Percentiles rank a stretch among this genome's conserved stretches.
Evolutionary conservation across 2,329 filamentous ascomycete species (phyloP).

Genomic region (Epichloe bromicola): DNA sequence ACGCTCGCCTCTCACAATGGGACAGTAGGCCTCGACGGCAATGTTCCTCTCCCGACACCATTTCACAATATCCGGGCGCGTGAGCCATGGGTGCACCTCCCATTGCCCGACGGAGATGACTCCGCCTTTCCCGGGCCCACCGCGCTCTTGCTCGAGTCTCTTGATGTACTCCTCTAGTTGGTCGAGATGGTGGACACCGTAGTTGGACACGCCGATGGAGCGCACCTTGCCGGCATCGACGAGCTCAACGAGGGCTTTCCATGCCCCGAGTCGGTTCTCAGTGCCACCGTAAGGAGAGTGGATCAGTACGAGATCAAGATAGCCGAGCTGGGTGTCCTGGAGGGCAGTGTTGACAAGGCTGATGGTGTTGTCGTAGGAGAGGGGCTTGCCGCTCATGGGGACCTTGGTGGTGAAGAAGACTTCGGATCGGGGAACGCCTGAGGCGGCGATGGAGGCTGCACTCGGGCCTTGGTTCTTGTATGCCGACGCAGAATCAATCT

Average conservation of each 20-base stretch:
- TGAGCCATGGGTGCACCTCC: slow-evolving; percentile 83
- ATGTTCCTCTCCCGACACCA: slow-evolving; percentile 59
- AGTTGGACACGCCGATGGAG: slow-evolving; percentile 52
- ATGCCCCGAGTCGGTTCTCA: slow-evolving; percentile 42
- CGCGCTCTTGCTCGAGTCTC: slow-evolving; percentile 47
- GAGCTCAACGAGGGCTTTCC: slow-evolving; percentile 50
- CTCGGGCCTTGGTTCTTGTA: slow-evolving; percentile 39
- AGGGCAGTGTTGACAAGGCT: slow-evolving; percentile 51
- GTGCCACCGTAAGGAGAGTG: slow-evolving; percentile 48
- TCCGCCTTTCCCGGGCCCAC: slow-evolving; percentile 52
- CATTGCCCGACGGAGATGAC: slow-evolving; percentile 75
- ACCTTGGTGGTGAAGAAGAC: slow-evolving; percentile 47
- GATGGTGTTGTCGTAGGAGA: slow-evolving; percentile 50
- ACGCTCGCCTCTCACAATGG: slow-evolving; percentile 53
- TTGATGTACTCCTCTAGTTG: slow-evolving; percentile 46
- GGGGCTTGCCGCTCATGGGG: slow-evolving; percentile 22
- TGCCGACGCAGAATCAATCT: slow-evolving; percentile 40
- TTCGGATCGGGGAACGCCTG: slow-evolving; percentile 30
- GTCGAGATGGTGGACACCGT: slow-evolving; percentile 48
- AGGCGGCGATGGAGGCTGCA: slow-evolving; percentile 30
- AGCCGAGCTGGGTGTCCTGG: slow-evolving; percentile 46
- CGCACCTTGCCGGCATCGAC: slow-evolving; percentile 49
- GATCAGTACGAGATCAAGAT: slow-evolving; percentile 54
- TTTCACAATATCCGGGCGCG: slow-evolving; percentile 61
- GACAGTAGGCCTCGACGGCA: slow-evolving; percentile 50